Conservation (phyloP, 306 rosid genomes). For the Dalbergia cochinchinensis region DNA sequence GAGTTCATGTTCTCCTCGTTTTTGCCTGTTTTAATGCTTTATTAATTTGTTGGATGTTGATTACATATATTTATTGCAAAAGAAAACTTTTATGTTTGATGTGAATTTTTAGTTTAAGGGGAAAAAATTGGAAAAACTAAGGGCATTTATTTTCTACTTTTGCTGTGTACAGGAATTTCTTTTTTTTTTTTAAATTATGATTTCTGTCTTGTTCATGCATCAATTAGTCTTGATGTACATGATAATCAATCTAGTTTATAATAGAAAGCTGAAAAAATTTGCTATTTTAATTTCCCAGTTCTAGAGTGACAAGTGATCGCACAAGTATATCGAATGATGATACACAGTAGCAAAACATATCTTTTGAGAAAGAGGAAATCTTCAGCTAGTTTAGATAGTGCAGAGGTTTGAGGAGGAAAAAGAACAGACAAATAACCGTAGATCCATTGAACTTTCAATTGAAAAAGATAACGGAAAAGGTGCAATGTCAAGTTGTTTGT, state of each 20-base stretch:
- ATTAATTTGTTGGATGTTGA: not conserved
- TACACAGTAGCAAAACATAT: not conserved
- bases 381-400: not conserved
- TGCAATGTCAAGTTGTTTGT: constrained; percentile 21
- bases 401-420: not conserved
- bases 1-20: constrained; percentile 26
- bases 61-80: not conserved
- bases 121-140: not conserved
- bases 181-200: not conserved
- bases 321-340: not conserved
- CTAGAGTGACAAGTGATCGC: not conserved
- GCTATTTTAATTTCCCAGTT: not conserved
- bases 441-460: constrained; percentile 12
- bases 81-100: too few relatives aligned
- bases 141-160: constrained; percentile 6
- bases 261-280: not conserved
- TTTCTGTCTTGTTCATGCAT: not conserved
- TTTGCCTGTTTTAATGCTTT: not conserved
- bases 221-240: not conserved
- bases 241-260: not conserved
- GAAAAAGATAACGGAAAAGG: constrained; percentile 18
- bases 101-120: not conserved
- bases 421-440: not conserved
- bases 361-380: not conserved
- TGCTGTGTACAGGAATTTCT: not conserved